Evolutionary conservation across 2,329 filamentous ascomycete species (phyloP).

Genomic region (Scytalidium lignicola): DNA sequence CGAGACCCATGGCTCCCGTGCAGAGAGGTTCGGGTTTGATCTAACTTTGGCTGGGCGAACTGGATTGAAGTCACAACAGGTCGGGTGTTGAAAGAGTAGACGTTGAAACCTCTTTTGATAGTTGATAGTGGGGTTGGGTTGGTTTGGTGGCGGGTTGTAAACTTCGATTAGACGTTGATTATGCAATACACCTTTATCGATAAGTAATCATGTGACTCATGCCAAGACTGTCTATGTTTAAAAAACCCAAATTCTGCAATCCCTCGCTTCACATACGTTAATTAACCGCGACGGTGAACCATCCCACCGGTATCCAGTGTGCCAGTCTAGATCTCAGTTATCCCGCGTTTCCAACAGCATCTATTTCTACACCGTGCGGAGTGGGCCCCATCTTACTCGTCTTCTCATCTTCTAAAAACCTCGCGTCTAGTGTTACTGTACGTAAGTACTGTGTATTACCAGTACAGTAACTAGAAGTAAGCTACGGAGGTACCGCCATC

Average conservation of each 20-base stretch:
- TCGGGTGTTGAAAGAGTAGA: neutral
- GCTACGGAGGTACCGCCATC: too few species aligned
- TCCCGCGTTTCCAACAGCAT: too few species aligned
- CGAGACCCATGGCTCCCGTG: slow-evolving; percentile 26
- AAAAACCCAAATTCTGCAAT: neutral
- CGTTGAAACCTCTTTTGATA: neutral
- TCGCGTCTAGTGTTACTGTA: too few species aligned
- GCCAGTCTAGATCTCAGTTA: too few species aligned
- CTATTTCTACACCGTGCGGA: too few species aligned
- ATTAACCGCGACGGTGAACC: neutral
- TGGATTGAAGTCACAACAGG: neutral
- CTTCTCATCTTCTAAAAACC: too few species aligned
- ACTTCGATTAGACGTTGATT: neutral
- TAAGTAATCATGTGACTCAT: neutral
- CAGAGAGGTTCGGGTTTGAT: neutral
- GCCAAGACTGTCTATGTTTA: neutral
- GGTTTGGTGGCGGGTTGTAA: neutral
- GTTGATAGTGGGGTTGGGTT: neutral
- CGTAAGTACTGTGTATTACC: too few species aligned
- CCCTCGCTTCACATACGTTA: neutral
- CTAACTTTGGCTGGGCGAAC: neutral
- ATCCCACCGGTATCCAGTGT: neutral
- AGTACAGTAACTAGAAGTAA: too few species aligned
- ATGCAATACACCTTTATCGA: neutral
- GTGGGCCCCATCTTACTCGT: too few species aligned